A percentile compares a stretch with the other conserved stretches of the same genome.
phyloP scores from a whole-genome alignment of 2,329 filamentous ascomycete species.

The Xylariaceae sp. region DNA sequence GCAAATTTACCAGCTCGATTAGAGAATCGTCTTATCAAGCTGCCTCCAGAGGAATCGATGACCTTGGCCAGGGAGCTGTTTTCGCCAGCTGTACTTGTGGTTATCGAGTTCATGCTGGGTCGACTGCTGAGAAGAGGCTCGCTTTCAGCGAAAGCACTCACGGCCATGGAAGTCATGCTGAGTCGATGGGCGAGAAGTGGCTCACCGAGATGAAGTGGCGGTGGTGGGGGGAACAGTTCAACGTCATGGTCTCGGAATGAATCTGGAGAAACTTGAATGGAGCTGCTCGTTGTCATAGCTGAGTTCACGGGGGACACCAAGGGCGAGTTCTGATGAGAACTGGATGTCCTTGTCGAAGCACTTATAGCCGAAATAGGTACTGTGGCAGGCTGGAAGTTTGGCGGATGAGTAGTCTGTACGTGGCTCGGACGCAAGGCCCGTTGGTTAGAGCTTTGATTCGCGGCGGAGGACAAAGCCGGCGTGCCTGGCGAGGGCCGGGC shows the following conservation, averaged over 20 bases:
- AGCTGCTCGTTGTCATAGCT: conserved; percentile 52
- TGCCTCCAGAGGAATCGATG: conserved; percentile 36
- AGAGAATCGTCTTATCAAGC: conserved; percentile 78
- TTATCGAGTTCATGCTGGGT: conserved; percentile 60
- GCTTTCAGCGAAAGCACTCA: conserved; percentile 50
- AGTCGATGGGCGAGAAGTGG: conserved; percentile 59
- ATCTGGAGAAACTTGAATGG: conserved; percentile 65
- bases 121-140: conserved; percentile 61
- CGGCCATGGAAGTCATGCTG: conserved; percentile 60
- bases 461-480: conserved; percentile 34
- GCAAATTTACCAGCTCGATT: conserved; percentile 71
- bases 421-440: conserved; percentile 43
- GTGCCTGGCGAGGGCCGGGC: conserved; percentile 29
- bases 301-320: conserved; percentile 52
- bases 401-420: conserved; percentile 44
- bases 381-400: conserved; percentile 35
- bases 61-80: conserved; percentile 28
- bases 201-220: conserved; percentile 68
- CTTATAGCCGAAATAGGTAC: conserved; percentile 52
- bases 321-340: conserved; percentile 53
- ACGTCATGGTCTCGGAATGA: conserved; percentile 52
- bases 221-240: conserved; percentile 46
- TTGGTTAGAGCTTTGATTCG: conserved; percentile 37
- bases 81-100: conserved; percentile 55
- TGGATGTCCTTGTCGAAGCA: conserved; percentile 53